Evolutionary conservation across 352 stramenopile species (phyloP), one percentile per base, ranked within the genome.

Genomic region (Globisporangium radiosum): DNA sequence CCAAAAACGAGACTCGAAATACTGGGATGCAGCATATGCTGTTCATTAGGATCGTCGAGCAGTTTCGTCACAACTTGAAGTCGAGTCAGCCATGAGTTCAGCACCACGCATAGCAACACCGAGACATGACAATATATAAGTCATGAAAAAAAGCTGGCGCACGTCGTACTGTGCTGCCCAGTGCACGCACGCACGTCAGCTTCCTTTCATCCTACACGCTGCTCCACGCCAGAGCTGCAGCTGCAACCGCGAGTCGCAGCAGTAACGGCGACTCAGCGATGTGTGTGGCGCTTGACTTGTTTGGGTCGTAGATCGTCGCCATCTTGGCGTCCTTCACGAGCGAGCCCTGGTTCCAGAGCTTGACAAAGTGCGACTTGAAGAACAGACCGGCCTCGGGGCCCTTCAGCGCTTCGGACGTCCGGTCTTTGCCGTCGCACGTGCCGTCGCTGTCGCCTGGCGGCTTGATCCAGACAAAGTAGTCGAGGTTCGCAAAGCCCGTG

Each of bases 391-490:
- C 80, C 0, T 40, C 67, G 6, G 79, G 79, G 6, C 82, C 82
- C 10, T 65, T 52, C 69, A 88, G 71, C 0, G 79, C 62, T 39
- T 90, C 76, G 10, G 61, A 37, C 4, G 67, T 83, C 42, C 66
- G 72, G 3, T 54, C 50, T 0, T 43, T 54, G 5, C 51, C 59
- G 10, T 47, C 60, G 56, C 81, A 91, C 51, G 52, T 61, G 54
- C 81, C 81, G 54, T 91, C 81, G 38, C 71, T 84, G 61, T 92
- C 76, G 54, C 81, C 79, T 52, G 73, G 75, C 17, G 68, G 69
- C 57, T 92, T 91, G 52, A 88, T 71, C 75, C 77, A 91, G 65
- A 89, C 66, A 37, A 82, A 88, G 62, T 89, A 89, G 64, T 88
- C 79, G 2, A 91, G 54, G 54, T 84, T 81, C 5, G 52, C 39